Evolutionary conservation across 2,329 filamentous ascomycete species (phyloP).

Genomic region (Saccharata proteae): DNA sequence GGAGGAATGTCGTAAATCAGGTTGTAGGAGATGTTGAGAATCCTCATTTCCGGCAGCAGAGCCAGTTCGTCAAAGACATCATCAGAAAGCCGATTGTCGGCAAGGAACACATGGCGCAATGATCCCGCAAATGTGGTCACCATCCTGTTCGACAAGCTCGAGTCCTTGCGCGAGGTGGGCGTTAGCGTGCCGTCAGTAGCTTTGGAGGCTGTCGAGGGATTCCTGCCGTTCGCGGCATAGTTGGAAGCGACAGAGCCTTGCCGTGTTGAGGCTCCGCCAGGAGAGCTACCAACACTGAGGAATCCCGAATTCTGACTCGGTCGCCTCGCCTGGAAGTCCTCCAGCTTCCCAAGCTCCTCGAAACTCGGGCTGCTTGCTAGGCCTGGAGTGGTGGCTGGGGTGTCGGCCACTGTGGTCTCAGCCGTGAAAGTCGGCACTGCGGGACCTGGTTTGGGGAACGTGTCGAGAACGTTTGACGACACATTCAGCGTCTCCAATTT

Average conservation of each 20-base stretch:
- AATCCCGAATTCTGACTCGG: slow-evolving; percentile 73
- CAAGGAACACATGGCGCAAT: slow-evolving; percentile 71
- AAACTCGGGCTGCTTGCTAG: slow-evolving; percentile 48
- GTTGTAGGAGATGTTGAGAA: slow-evolving; percentile 92
- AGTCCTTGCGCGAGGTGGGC: slow-evolving; percentile 67
- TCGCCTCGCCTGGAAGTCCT: slow-evolving; percentile 53
- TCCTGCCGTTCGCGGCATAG: slow-evolving; percentile 66
- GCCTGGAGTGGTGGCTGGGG: slow-evolving; percentile 31
- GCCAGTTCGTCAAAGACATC: slow-evolving; percentile 90
- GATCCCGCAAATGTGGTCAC: slow-evolving; percentile 81
- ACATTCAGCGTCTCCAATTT: slow-evolving; percentile 86
- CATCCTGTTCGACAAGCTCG: slow-evolving; percentile 66
- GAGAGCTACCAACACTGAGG: slow-evolving; percentile 67
- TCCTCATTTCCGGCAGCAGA: slow-evolving; percentile 67
- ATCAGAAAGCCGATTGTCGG: slow-evolving; percentile 88
- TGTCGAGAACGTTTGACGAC: slow-evolving; percentile 84
- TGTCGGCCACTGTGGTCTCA: slow-evolving; percentile 25
- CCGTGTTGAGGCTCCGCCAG: slow-evolving; percentile 44
- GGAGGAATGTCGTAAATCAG: slow-evolving; percentile 86
- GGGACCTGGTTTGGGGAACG: slow-evolving; percentile 68
- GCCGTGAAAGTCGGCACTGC: slow-evolving; percentile 9
- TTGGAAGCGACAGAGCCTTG: slow-evolving; percentile 80
- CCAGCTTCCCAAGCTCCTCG: slow-evolving; percentile 61
- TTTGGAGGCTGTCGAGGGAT: slow-evolving; percentile 71
- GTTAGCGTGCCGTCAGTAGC: slow-evolving; percentile 45